phyloP scores from a whole-genome alignment of 2,329 filamentous ascomycete genomes.

The Colletotrichum sp. region DNA sequence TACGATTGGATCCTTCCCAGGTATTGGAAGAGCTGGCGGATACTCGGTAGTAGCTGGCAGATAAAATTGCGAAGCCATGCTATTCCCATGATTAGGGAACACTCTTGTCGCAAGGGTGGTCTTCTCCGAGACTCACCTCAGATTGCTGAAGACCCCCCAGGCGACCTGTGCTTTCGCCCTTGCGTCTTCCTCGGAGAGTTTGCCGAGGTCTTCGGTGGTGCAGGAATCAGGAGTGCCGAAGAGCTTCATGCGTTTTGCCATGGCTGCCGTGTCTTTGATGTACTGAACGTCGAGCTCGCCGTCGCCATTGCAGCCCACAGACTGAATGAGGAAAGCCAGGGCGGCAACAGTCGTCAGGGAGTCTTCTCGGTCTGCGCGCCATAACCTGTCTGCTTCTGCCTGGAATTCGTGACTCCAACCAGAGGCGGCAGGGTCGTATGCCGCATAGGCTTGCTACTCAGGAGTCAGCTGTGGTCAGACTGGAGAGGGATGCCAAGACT shows the following conservation, averaged over 20 bases:
- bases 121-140: slow-evolving; percentile 32
- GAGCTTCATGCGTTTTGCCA: slow-evolving; percentile 11
- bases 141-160: slow-evolving; percentile 42
- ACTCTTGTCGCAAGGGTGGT: neutral
- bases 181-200: neutral
- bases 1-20: neutral
- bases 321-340: slow-evolving; percentile 8
- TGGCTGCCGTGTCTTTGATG: slow-evolving; percentile 10
- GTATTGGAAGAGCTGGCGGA: slow-evolving; percentile 11
- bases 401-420: slow-evolving; percentile 13
- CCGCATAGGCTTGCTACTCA: slow-evolving; percentile 7
- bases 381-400: slow-evolving; percentile 9
- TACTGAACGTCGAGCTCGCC: slow-evolving; percentile 12
- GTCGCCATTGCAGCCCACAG: slow-evolving; percentile 13
- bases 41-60: slow-evolving; percentile 15
- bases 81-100: neutral
- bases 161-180: slow-evolving; percentile 21
- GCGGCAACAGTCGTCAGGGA: slow-evolving; percentile 1
- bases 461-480: neutral
- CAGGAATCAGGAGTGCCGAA: slow-evolving; percentile 12
- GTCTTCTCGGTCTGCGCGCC: slow-evolving; percentile 12
- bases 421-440: slow-evolving; percentile 4
- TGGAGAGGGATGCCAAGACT: slow-evolving; percentile 19
- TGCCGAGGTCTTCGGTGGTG: neutral
- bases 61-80: slow-evolving; percentile 8